Evolutionary conservation across 2,329 filamentous ascomycete genomes (phyloP), one percentile per base, ranked within the genome.

Genomic region (Amesomyces nigricolor): DNA sequence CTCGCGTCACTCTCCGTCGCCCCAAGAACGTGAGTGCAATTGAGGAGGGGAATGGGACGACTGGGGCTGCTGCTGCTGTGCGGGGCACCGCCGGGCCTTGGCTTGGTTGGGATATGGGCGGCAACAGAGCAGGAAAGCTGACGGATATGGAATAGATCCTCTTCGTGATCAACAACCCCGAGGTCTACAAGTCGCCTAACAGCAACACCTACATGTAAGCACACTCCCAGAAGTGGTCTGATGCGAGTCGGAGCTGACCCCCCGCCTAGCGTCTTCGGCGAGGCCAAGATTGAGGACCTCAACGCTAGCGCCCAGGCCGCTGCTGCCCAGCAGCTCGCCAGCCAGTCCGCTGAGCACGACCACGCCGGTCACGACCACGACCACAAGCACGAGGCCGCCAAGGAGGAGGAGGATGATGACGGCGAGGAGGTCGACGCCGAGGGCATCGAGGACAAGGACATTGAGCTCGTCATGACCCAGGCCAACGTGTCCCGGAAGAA

Each of bases 191-290:
- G 81, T 96, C 92, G 58, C 92, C 94, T 67, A 90, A 89, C 78
- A 96, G 89, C 88, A 97, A 97, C 85, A 97, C 92, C 73, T 99
- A 92, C 85, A 99, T 99, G 92, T 97, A 78, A 84, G 91, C 75
- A 4, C 37, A 29, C 9, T 19, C 30, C 10, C 17, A 11, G 16
- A 19, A 11, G 26, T 42, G 4, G 8, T n/a, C 3, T 4, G 32
- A 7, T 2, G n/a, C 29, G 42, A 17, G 30, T 43, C 11, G 39
- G 14, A 17, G 22, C 51, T 59, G 43, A 44, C 59, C 16, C 43
- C 19, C 22, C 30, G 22, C 35, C 7, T 67, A 96, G 92, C 78
- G 95, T 97, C 76, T 99, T 99, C 73, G 94, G 94, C 75, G 95
- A 99, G 83, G 94, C 95, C 72, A 99, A 99, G 89, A 97, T 99